These are phyloP conservation scores for Vigna mungo DNA, from an alignment of 306 rosid genomes.

Conservation along the genomic window DNA sequence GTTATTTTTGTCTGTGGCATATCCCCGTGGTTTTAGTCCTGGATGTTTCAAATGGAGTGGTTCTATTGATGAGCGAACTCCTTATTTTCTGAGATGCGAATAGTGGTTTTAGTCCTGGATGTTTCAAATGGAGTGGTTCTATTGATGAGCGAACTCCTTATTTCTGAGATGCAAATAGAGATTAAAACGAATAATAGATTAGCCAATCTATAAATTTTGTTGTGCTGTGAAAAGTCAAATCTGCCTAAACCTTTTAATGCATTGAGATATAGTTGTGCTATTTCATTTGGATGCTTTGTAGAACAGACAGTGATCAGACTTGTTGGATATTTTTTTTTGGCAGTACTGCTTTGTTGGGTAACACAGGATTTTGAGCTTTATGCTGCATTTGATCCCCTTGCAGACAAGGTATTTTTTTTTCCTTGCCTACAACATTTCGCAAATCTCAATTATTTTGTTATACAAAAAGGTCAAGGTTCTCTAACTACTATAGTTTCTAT, in stretches of 20 bases:
- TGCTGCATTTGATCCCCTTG: slow-evolving; percentile 99
- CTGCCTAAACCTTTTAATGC: slow-evolving; percentile 8
- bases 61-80: slow-evolving; percentile 3
- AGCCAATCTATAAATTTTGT: not conserved
- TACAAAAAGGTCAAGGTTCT: slow-evolving; percentile 3
- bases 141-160: not conserved
- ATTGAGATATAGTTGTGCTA: slow-evolving; percentile 10
- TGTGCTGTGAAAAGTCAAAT: slow-evolving; percentile 12
- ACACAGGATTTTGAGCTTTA: slow-evolving; percentile 95
- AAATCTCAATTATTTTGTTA: slow-evolving; percentile 24
- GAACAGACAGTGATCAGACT: slow-evolving; percentile 31
- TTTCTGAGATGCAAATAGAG: slow-evolving; percentile 33
- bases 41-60: not conserved
- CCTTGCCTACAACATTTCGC: slow-evolving; percentile 23
- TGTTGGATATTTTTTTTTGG: slow-evolving; percentile 48
- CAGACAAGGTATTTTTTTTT: slow-evolving; percentile 73
- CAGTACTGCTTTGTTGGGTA: slow-evolving; percentile 96
- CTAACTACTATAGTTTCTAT: slow-evolving; percentile 2
- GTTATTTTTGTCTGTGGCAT: not conserved
- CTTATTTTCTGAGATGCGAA: slow-evolving; percentile 25
- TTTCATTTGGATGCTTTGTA: slow-evolving; percentile 33
- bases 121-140: slow-evolving; percentile 8
- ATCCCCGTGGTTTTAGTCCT: not conserved
- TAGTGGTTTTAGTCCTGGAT: not conserved
- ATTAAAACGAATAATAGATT: not conserved